Evolutionary conservation across 2,329 filamentous ascomycete genomes (phyloP).

Genomic region (Aschersonia sp.): DNA sequence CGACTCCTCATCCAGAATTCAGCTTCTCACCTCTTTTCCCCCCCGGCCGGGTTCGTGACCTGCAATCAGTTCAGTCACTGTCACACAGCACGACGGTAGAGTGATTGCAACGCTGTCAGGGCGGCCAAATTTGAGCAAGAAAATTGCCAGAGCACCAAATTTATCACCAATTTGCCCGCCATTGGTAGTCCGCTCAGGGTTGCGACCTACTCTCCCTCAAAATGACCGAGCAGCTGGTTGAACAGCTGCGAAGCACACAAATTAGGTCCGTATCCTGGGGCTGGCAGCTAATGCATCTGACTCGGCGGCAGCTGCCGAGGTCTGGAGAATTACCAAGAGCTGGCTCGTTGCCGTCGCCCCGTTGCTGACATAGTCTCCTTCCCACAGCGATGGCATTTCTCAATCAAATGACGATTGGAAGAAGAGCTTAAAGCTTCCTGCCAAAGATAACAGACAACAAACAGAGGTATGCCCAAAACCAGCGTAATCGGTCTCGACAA

Average conservation of each 20-base stretch:
- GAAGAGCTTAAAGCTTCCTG: constrained; percentile 53
- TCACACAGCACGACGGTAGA: too few relatives aligned
- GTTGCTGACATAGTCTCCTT: constrained; percentile 1
- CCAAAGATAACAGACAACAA: constrained; percentile 63
- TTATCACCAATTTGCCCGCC: too few relatives aligned
- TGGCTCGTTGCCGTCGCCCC: background rate
- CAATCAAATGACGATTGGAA: constrained; percentile 52
- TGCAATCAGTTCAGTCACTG: too few relatives aligned
- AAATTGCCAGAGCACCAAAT: background rate
- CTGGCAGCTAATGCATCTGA: constrained; percentile 3
- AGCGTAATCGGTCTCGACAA: background rate
- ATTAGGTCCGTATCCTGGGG: constrained; percentile 20
- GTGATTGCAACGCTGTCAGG: too few relatives aligned
- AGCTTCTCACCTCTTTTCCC: too few relatives aligned
- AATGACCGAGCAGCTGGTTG: constrained; percentile 31
- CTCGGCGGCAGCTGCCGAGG: background rate
- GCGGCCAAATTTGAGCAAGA: background rate
- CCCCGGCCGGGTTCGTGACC: too few relatives aligned
- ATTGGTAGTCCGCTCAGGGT: background rate
- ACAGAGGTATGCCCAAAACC: constrained; percentile 46
- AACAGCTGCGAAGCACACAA: constrained; percentile 26
- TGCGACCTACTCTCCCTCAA: constrained; percentile 5
- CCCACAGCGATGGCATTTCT: constrained; percentile 29
- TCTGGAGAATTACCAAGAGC: background rate
- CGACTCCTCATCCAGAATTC: too few relatives aligned